A percentile compares a stretch with the other conserved stretches of the same genome.
phyloP scores from a whole-genome alignment of 1,284 basidiomycete genomes.

The Ceratobasidium sp. region DNA sequence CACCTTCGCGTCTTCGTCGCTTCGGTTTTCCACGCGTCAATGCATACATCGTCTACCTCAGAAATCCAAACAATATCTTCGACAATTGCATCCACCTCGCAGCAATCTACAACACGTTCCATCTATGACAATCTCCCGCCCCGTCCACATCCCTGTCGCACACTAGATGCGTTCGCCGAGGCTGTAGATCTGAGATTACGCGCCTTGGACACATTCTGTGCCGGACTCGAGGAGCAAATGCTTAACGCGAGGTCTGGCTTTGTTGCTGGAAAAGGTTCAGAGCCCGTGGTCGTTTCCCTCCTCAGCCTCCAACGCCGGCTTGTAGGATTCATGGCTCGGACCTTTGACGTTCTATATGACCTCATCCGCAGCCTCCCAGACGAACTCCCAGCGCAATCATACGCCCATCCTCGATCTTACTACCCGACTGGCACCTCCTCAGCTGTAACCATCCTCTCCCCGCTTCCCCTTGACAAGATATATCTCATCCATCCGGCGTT shows the following conservation, averaged over 20 bases:
- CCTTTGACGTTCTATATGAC: slow-evolving; percentile 67
- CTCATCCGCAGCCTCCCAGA: slow-evolving; percentile 40
- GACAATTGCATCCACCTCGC: slow-evolving; percentile 20
- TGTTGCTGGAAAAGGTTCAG: slow-evolving; percentile 51
- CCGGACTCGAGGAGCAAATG: slow-evolving; percentile 74
- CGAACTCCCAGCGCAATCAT: slow-evolving; percentile 22
- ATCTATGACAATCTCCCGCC: slow-evolving; percentile 45
- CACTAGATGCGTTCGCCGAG: slow-evolving; percentile 84
- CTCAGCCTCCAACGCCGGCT: slow-evolving; percentile 73
- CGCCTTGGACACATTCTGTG: slow-evolving; percentile 76
- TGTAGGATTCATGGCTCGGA: slow-evolving; percentile 67
- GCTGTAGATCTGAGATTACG: slow-evolving; percentile 73
- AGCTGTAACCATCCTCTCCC: slow-evolving; percentile 23
- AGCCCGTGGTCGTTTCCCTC: slow-evolving; percentile 71
- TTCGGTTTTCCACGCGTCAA: slow-evolving; percentile 59
- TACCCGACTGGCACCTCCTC: slow-evolving; percentile 14
- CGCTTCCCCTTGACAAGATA: slow-evolving; percentile 17
- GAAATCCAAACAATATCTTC: slow-evolving; percentile 48
- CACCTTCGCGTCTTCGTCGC: slow-evolving; percentile 72
- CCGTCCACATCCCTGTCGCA: slow-evolving; percentile 62
- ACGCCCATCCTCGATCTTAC: slow-evolving; percentile 34
- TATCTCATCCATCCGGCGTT: slow-evolving; percentile 30
- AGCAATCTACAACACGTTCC: slow-evolving; percentile 22
- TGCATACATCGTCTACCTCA: slow-evolving; percentile 46
- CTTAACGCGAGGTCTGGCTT: slow-evolving; percentile 66